Base-by-base conservation (phyloP, 768 basidiomycete genomes). In the Gautieria morchelliformis region DNA sequence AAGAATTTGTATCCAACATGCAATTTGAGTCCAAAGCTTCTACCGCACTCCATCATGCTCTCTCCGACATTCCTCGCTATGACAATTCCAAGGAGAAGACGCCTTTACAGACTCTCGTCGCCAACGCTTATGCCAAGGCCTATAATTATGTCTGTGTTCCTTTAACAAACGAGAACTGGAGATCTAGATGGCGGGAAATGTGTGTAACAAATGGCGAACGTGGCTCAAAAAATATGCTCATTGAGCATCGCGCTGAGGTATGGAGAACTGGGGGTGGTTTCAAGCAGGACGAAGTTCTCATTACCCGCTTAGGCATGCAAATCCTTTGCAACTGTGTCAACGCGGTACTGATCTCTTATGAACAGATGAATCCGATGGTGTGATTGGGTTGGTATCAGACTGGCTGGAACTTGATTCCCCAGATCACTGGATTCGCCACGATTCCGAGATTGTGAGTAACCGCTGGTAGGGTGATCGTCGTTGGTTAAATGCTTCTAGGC, bases 371-470 rank as follows among this genome's bases (percentile, higher is more conserved):
- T 80, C 83, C 10, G 83, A 87, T 59, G 77, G 77, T 27, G 72
- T 88, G 39, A 82, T 89, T 14, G 85, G 77, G 5, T 79, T 96
- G 68, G 77, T 89, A 8, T 93, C 93, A 2, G 90, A 94, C 56
- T 99, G 96, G 96, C 77, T 99, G 3, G 92, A 96, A 68, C 76
- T 99, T 40, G 96, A 99, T 71, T 85, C 91, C 8, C 73, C 81
- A 0, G 93, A 97, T 70, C 91, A 93, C 64, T 92, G 94, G 78
- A 85, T 98, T 54, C 82, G 96, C 46, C 91, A 95, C 64, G 96
- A 99, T 67, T 87, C 93, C 46, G 96, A 95, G 72, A 88, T 95
- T 55, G 93, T 93, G 69, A 71, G 87, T 77, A 47, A 52, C 44
- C 45, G 52, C 46, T 33, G 50, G 57, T 57, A n/a, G 46, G 30